These are phyloP conservation scores for Clarireedia homoeocarpa DNA, from an alignment of 2,329 filamentous ascomycete genomes.

Conservation along the genomic window DNA sequence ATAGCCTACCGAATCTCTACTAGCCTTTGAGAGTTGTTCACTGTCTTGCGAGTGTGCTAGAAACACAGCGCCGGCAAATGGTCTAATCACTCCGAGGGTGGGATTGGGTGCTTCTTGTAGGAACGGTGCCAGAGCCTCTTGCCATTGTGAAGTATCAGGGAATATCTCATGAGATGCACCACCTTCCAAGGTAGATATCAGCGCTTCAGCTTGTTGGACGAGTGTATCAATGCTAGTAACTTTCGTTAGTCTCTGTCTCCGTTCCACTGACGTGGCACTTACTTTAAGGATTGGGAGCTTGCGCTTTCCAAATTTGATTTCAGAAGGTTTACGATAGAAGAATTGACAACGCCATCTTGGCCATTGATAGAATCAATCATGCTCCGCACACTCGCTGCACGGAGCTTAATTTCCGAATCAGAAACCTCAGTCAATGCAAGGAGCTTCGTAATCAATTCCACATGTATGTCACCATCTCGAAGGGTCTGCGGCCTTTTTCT, in stretches of 20 bases:
- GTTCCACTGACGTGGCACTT: slow-evolving; percentile 21
- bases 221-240: slow-evolving; percentile 43
- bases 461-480: slow-evolving; percentile 39
- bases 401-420: slow-evolving; percentile 28
- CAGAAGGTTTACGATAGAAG: slow-evolving; percentile 43
- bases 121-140: slow-evolving; percentile 49
- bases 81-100: slow-evolving; percentile 66
- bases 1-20: slow-evolving; percentile 59
- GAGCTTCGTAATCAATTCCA: slow-evolving; percentile 44
- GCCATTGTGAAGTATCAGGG: slow-evolving; percentile 59
- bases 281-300: slow-evolving; percentile 43
- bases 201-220: slow-evolving; percentile 38
- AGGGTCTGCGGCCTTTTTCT: slow-evolving; percentile 39
- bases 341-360: slow-evolving; percentile 10
- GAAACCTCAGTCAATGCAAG: slow-evolving; percentile 46
- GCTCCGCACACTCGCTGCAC: slow-evolving; percentile 31
- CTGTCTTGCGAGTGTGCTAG: slow-evolving; percentile 39
- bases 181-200: slow-evolving; percentile 32
- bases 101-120: slow-evolving; percentile 45
- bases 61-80: slow-evolving; percentile 61
- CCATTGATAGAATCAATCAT: slow-evolving; percentile 34
- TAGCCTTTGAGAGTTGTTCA: slow-evolving; percentile 15
- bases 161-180: slow-evolving; percentile 41
- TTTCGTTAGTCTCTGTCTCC: slow-evolving; percentile 14
- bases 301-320: slow-evolving; percentile 47